A percentile compares a stretch with the other conserved stretches of the same genome.
phyloP scores from a whole-genome alignment of 352 stramenopile genomes.

The Pythium insidiosum region DNA sequence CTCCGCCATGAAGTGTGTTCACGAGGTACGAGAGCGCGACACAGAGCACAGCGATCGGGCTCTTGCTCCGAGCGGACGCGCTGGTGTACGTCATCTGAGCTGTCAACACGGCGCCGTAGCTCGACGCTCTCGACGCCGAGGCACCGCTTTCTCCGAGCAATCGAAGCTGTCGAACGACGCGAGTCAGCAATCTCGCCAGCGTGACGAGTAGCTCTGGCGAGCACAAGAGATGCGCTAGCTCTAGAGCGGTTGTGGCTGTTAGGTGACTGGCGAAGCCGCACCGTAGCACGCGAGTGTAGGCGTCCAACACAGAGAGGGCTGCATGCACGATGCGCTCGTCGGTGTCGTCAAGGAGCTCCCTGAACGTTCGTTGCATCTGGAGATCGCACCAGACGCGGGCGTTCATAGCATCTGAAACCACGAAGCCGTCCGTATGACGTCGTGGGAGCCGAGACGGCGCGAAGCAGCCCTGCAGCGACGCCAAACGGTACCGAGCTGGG shows the following conservation, averaged over 20 bases:
- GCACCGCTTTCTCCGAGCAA: slow-evolving; percentile 1
- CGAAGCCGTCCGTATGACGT: slow-evolving; percentile 15
- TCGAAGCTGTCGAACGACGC: not conserved
- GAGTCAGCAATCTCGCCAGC: not conserved
- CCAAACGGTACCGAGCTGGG: slow-evolving; percentile 26
- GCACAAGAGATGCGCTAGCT: not conserved
- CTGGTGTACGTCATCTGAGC: slow-evolving; percentile 6
- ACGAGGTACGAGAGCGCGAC: slow-evolving; percentile 18
- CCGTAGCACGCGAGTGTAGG: slow-evolving; percentile 27
- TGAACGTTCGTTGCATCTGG: slow-evolving; percentile 15
- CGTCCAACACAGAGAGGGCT: slow-evolving; percentile 27
- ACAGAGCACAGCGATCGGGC: slow-evolving; percentile 4
- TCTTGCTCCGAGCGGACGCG: not conserved
- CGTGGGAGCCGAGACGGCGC: slow-evolving; percentile 21
- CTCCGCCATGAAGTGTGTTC: slow-evolving; percentile 31
- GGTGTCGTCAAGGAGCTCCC: slow-evolving; percentile 20
- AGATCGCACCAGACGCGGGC: slow-evolving; percentile 25
- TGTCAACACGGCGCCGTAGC: slow-evolving; percentile 2
- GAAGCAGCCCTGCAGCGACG: slow-evolving; percentile 29
- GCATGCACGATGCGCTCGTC: slow-evolving; percentile 29
- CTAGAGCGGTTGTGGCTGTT: not conserved
- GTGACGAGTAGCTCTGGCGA: not conserved
- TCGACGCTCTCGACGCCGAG: slow-evolving; percentile 10
- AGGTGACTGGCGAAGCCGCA: slow-evolving; percentile 1
- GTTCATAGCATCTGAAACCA: slow-evolving; percentile 12